Evolutionary conservation across 2,329 filamentous ascomycete genomes (phyloP), one percentile per base, ranked within the genome.

Genomic region (Cephalotrichum gorgonifer): DNA sequence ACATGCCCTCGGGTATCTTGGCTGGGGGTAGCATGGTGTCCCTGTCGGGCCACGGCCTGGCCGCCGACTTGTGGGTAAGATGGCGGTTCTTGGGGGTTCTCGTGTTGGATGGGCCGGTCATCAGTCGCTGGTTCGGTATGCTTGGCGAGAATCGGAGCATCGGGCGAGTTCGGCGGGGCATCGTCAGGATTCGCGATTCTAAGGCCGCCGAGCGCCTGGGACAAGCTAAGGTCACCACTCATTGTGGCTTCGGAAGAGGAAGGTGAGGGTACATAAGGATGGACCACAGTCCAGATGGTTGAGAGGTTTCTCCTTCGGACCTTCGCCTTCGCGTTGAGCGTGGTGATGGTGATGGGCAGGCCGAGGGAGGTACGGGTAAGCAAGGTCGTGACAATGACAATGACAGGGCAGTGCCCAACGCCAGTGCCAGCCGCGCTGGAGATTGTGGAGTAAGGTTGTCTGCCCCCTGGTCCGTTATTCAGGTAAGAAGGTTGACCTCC

Each of bases 121-220:
- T n/a, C 33, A n/a, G 33, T 17, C 14, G 7, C n/a, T 3, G 33
- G 35, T 28, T 48, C 25, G 44, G 8, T 4, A 22, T 49, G 38
- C 25, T 31, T 41, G 31, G 39, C 23, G 22, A 47, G 52, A 46
- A 35, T 47, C 12, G 15, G 27, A 30, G 33, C 52, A 52, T 50
- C 55, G 48, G 50, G 57, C 54, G 54, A 58, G 62, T 54, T 68
- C 65, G 61, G 61, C 42, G 63, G 65, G 55, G 79, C 76, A 69
- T 93, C 82, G 70, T 96, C 90, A 49, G 91, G 91, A 67, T 97
- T 98, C 60, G 93, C 91, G 66, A 98, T 97, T 65, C 91, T 88
- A 67, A 98, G 75, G 60, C 91, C 91, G 62, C 93, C 93, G 61
- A 97, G 78, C 62, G 88, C 88, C 71, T 90, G 86, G 62, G 89